Evolutionary conservation across 257 asterid genomes (phyloP).

Genomic region (Verbascum thapsus): DNA sequence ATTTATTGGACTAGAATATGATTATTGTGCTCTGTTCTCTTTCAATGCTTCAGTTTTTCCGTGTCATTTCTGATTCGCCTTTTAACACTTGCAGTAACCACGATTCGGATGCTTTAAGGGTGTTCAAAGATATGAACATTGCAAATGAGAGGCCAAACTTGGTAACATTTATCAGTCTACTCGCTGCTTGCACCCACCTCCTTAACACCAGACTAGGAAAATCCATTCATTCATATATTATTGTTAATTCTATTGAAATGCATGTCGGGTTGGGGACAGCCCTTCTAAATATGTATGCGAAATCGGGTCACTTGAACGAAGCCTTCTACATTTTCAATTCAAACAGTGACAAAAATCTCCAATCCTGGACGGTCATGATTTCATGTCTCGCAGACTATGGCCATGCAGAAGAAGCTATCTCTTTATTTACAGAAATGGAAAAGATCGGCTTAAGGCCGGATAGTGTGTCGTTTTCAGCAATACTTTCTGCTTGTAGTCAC

Average conservation of each 20-base stretch:
- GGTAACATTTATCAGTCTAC: constrained; percentile 55
- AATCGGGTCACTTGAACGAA: constrained; percentile 54
- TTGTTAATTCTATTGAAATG: constrained; percentile 45
- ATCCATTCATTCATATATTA: constrained; percentile 57
- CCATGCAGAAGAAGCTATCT: constrained; percentile 55
- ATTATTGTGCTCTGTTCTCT: not conserved
- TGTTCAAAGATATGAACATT: constrained; percentile 48
- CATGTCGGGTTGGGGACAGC: constrained; percentile 64
- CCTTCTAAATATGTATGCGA: constrained; percentile 66
- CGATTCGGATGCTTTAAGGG: constrained; percentile 51
- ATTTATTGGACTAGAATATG: not conserved
- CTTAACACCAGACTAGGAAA: constrained; percentile 54
- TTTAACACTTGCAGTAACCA: constrained; percentile 44
- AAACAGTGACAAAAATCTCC: constrained; percentile 44
- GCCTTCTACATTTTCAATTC: constrained; percentile 54
- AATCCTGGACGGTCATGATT: constrained; percentile 75
- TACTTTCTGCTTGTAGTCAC: constrained; percentile 76
- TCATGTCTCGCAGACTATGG: constrained; percentile 67
- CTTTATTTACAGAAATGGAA: constrained; percentile 62
- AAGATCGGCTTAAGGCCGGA: constrained; percentile 58
- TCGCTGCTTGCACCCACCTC: constrained; percentile 67
- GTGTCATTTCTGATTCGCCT: not conserved
- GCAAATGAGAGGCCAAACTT: constrained; percentile 54
- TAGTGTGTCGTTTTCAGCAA: constrained; percentile 53
- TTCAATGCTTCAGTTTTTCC: not conserved